phyloP scores from a whole-genome alignment of 306 rosid genomes.

The Elaeagnus macrophylla region DNA sequence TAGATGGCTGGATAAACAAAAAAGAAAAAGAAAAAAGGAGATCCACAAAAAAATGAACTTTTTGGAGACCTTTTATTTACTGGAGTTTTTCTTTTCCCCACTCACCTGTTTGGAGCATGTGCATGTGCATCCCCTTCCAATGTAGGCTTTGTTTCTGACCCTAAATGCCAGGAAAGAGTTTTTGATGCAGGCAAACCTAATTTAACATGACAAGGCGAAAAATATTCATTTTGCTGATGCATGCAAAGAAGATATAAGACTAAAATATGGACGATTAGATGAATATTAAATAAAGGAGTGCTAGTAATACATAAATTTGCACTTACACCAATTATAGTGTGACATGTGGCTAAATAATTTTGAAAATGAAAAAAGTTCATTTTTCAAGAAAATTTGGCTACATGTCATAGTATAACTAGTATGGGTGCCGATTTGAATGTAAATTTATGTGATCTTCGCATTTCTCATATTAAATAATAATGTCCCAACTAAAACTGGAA shows the following conservation, averaged over 20 bases:
- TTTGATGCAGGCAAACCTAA: slow-evolving; percentile 56
- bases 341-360: too few species aligned
- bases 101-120: slow-evolving; percentile 32
- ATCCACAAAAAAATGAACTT: too few species aligned
- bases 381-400: too few species aligned
- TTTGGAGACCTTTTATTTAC: not conserved
- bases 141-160: slow-evolving; percentile 80
- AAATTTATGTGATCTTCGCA: too few species aligned
- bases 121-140: slow-evolving; percentile 38
- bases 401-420: too few species aligned
- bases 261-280: slow-evolving; percentile 6
- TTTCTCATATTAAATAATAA: slow-evolving; percentile 1
- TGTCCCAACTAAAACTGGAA: slow-evolving; percentile 4
- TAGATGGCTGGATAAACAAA: not conserved
- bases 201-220: slow-evolving; percentile 10
- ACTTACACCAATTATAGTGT: too few species aligned
- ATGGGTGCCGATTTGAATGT: too few species aligned
- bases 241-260: slow-evolving; percentile 8
- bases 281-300: slow-evolving; percentile 8
- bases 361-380: too few species aligned
- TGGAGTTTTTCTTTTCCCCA: not conserved
- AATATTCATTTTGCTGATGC: slow-evolving; percentile 6
- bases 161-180: slow-evolving; percentile 93
- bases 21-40: not conserved
- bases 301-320: too few species aligned